Conservation (phyloP, 2,329 filamentous ascomycete genomes). For the Alternaria burnsii region DNA sequence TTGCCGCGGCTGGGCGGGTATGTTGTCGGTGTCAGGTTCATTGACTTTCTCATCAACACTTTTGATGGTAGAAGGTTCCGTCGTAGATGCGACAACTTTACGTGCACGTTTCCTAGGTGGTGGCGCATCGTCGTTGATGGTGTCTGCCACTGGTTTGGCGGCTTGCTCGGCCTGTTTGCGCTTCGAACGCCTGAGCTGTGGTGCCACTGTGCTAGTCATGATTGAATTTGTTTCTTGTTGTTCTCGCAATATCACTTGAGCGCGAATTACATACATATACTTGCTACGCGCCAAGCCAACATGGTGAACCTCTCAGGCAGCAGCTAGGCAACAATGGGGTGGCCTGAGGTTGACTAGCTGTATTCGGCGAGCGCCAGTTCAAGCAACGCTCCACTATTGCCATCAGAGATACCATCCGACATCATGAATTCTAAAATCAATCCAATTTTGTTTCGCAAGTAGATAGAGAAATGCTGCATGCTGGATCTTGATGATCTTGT, state of each 20-base stretch:
- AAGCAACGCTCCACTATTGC: background rate
- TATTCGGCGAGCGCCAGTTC: background rate
- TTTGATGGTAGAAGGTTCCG: background rate
- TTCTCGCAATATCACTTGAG: background rate
- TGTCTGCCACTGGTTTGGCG: background rate
- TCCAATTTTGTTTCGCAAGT: too few species aligned
- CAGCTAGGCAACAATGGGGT: slow-evolving; percentile 9
- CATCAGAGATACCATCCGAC: background rate
- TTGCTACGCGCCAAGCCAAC: background rate
- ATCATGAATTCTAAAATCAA: background rate
- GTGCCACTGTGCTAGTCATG: background rate
- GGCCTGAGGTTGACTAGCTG: background rate
- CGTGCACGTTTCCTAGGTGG: slow-evolving; percentile 3
- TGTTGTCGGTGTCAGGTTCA: background rate
- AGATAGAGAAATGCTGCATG: rapidly evolving
- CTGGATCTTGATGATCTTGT: background rate
- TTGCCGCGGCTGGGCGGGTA: background rate
- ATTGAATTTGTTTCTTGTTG: background rate
- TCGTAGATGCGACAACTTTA: background rate
- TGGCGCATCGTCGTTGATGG: background rate
- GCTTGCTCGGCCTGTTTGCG: slow-evolving; percentile 3
- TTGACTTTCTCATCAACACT: background rate
- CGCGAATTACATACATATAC: background rate
- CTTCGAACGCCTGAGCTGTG: slow-evolving; percentile 8
- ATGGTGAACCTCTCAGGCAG: slow-evolving; percentile 3